Base-by-base conservation (phyloP, 768 basidiomycete species). In the Agrocybe pediades region DNA sequence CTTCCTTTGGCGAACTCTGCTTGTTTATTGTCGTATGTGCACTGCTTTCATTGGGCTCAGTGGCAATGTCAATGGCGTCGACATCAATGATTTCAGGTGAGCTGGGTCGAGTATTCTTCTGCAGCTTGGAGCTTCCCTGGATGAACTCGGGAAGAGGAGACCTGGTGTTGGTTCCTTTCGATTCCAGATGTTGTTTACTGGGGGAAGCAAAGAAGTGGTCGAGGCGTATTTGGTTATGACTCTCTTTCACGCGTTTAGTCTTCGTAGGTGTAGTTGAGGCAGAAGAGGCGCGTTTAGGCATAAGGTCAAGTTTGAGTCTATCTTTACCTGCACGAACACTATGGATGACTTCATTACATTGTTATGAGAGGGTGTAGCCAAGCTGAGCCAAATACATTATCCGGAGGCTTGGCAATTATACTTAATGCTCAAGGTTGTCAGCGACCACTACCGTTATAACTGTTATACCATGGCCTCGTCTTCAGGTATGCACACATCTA, bases 381-480 rank as follows among this genome's bases (percentile, higher is more conserved):
- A 61, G 17, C 48, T 42, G 17, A 13, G 30, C 21, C 56, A 61
- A 57, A 60, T 50, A 60, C 19, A 41, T 19, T 26, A 20, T 15
- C 36, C 52, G 21, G 19, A 44, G 20, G 27, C 24, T 11, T 17
- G 15, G 27, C 39, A 39, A 41, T 24, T 16, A 24, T 9, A 40
- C 16, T 6, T 9, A 33, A 41, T 33, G 19, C 44, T 33, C 9
- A 26, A 46, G 36, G 30, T 45, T 23, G 5, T 26, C 43, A 20
- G 17, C 4, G 43, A 20, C 40, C 8, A 13, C 43, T 44, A 24
- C 17, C n/a, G n/a, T 13, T 8, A 47, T 21, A 26, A 49, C 23
- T 30, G 17, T 15, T 21, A 52, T 25, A 33, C 41, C 30, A 76
- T 78, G 74, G 75, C 74, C 44, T 75, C 74, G 40, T 69, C 76